phyloP scores from a whole-genome alignment of 2,329 filamentous ascomycete species.

The Aspergillus bombycis region DNA sequence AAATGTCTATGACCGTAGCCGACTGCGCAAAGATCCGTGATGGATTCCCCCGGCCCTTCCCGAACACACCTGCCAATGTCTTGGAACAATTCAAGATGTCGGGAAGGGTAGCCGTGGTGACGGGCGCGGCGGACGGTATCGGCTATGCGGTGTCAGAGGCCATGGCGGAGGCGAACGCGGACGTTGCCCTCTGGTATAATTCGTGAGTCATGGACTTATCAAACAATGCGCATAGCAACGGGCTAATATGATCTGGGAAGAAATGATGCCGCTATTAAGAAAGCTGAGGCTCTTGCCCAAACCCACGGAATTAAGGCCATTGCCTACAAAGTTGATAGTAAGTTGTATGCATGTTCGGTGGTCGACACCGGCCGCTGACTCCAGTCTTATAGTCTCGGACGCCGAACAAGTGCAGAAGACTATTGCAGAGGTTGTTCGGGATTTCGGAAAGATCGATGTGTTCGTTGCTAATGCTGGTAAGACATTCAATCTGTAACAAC shows the following conservation, averaged over 20 bases:
- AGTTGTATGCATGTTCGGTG: background rate
- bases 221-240: background rate
- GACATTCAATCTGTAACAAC: background rate
- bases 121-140: conserved; percentile 51
- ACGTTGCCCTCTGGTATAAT: conserved; percentile 49
- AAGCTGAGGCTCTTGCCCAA: conserved; percentile 37
- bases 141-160: conserved; percentile 50
- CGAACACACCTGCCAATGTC: conserved; percentile 47
- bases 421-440: conserved; percentile 38
- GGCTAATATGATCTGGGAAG: conserved; percentile 16
- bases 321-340: conserved; percentile 50
- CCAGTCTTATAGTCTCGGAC: conserved; percentile 43
- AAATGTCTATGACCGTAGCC: conserved; percentile 44
- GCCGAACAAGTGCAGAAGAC: conserved; percentile 38
- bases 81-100: conserved; percentile 49
- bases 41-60: conserved; percentile 45
- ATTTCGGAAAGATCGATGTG: conserved; percentile 49
- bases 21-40: conserved; percentile 34
- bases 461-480: conserved; percentile 50
- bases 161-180: conserved; percentile 50
- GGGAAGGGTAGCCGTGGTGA: conserved; percentile 46
- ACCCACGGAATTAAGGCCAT: conserved; percentile 41
- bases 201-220: conserved; percentile 27
- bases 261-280: conserved; percentile 41
- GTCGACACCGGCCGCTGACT: background rate